Evolutionary conservation across 2,329 filamentous ascomycete species (phyloP).

Genomic region (Teratosphaeria gauchensis): DNA sequence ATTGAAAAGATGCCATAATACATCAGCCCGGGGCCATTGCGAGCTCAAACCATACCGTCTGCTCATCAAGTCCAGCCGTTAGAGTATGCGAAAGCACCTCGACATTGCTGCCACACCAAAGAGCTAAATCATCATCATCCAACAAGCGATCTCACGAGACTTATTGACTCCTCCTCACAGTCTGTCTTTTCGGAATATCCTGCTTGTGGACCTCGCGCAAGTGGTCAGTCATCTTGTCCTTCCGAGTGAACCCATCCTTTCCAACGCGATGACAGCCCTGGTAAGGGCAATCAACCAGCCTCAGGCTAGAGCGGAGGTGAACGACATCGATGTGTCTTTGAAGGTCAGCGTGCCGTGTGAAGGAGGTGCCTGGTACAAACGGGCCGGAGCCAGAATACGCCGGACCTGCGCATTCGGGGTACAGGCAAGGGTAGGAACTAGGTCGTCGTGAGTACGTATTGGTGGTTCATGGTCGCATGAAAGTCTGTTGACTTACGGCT

Average conservation of each 20-base stretch:
- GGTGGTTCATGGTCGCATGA: neutral
- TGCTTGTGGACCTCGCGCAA: slow-evolving; percentile 44
- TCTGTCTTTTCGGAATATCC: neutral
- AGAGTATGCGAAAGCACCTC: neutral
- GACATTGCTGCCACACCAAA: neutral
- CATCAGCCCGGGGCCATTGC: neutral
- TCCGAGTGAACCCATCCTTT: slow-evolving; percentile 43
- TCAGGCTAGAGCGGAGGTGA: slow-evolving; percentile 29
- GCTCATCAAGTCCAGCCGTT: too few species aligned
- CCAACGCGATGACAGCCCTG: slow-evolving; percentile 35
- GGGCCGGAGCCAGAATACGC: neutral
- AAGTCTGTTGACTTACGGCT: neutral
- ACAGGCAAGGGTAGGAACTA: slow-evolving; percentile 11
- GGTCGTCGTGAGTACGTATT: neutral
- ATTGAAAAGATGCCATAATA: neutral
- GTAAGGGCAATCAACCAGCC: slow-evolving; percentile 35
- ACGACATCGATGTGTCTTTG: slow-evolving; percentile 40
- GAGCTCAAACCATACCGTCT: neutral
- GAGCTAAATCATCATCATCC: neutral
- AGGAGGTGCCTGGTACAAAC: slow-evolving; percentile 10
- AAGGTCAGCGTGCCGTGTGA: slow-evolving; percentile 40
- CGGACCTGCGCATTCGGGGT: slow-evolving; percentile 8
- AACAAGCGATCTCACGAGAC: neutral
- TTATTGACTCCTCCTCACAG: neutral
- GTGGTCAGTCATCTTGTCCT: slow-evolving; percentile 51